These are phyloP conservation scores for Lepidium didymum DNA, from an alignment of 345 rosid genomes.

Conservation along the genomic window DNA sequence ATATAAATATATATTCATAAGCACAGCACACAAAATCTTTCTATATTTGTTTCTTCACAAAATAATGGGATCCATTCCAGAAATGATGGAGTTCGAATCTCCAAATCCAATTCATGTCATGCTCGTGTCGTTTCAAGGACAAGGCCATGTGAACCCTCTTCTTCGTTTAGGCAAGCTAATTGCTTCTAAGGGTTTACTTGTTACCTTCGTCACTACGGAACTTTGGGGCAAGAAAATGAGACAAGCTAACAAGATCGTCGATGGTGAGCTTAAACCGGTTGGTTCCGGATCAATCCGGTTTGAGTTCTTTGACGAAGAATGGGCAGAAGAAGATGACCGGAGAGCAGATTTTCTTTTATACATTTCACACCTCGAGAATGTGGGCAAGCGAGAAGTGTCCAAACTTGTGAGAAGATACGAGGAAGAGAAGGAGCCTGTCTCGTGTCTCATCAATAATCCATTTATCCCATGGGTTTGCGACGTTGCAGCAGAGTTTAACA, in stretches of 20 bases:
- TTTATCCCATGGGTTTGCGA: constrained; percentile 78
- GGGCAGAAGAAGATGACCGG: constrained; percentile 43
- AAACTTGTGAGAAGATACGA: constrained; percentile 34
- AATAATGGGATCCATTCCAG: constrained; percentile 6
- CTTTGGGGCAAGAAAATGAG: constrained; percentile 45
- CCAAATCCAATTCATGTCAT: constrained; percentile 39
- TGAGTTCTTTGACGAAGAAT: constrained; percentile 63
- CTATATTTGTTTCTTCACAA: background rate
- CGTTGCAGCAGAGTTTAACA: constrained; percentile 49
- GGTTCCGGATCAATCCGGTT: constrained; percentile 58
- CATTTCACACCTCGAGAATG: constrained; percentile 41
- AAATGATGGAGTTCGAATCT: background rate
- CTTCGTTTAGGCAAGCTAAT: constrained; percentile 61
- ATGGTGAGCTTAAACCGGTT: constrained; percentile 41
- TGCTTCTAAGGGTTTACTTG: constrained; percentile 61
- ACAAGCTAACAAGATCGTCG: constrained; percentile 37
- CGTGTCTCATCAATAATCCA: constrained; percentile 69
- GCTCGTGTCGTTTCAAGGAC: constrained; percentile 69
- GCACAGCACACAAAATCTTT: background rate
- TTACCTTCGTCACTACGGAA: constrained; percentile 49
- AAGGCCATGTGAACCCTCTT: constrained; percentile 74
- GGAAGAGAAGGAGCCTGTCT: constrained; percentile 40
- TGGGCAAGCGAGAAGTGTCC: constrained; percentile 38
- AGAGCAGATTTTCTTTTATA: constrained; percentile 34
- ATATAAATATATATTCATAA: background rate